Base-by-base conservation (phyloP, 2,329 filamentous ascomycete species). In the Mollisiaceae sp. region DNA sequence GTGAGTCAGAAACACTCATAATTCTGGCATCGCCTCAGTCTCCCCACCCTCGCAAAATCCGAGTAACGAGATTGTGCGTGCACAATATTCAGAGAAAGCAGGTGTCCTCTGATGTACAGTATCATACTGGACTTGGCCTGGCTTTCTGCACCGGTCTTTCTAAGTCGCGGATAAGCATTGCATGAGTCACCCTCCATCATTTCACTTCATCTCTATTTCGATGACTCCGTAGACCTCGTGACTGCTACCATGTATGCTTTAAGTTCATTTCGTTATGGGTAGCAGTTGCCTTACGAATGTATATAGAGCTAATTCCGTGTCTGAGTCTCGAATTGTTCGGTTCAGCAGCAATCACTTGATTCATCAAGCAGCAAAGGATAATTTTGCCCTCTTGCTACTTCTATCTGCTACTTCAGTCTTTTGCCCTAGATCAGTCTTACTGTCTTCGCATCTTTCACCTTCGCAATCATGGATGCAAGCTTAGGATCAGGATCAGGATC, bases 381-480 rank as follows among this genome's bases (percentile, higher is more conserved):
- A 32, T 32, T 32, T 32, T 32, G 27, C 38, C 15, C 4, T 18
- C 8, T 9, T 66, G 32, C 52, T 24, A 45, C n/a, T 45, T 54
- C 50, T 35, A 35, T 18, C 24, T 54, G 8, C 15, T 32, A 1
- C 2, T 54, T 54, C 50, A 14, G 22, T 50, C 50, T 54, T 54
- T 54, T 14, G 1, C 8, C 32, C 22, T 18, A 54, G 3, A 52
- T 20, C 20, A 52, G 27, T 36, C 18, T 56, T 18, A 14, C 50
- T 32, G 2, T 55, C 22, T 4, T 18, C 9, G 11, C 27, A 56
- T 27, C 36, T 39, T 38, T 6, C 18, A 57, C 18, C 39, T 22
- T 18, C 24, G 50, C 15, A 54, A 54, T 32, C 18, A 57, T 57
- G 55, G 55, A 57, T 57, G 55, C 55, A 57, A 57, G n/a, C 18